Base-by-base conservation (phyloP, 148 eudicot species). In the Salicornia ramosissima region DNA sequence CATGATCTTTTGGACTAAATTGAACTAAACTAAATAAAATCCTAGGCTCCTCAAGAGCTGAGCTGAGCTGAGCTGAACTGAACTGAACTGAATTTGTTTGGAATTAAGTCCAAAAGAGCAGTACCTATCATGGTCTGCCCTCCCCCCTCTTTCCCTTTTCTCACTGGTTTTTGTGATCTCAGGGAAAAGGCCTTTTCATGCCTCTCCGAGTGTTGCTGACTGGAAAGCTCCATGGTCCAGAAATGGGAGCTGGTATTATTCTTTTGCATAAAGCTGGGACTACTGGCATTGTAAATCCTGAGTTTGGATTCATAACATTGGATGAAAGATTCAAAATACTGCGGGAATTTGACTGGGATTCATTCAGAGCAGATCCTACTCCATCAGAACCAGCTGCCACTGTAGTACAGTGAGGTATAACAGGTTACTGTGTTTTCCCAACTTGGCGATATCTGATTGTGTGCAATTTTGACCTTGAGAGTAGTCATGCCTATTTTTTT, bases 141-240 rank as follows among this genome's bases (percentile, higher is more conserved):
- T 36, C 46, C 47, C 14, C 14, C 11, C 13, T 62, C 24, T 64
- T 13, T 46, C 5, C 42, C 71, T 47, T 8, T 45, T 58, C 64
- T 66, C 42, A 74, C 25, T 25, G 49, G 52, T 51, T 65, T 28
- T 6, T 46, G 25, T 55, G 29, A 36, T 75, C 53, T 29, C 89
- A 94, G 99, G 99, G 99, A 21, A 94, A 90, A 83, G 86, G 83
- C 64, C 90, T 93, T 28, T 90, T 94, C 88, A 87, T 94, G 96
- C 99, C 99, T 65, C 92, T 94, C 15, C 87, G 99, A 67, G 90
- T 94, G 66, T 72, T 90, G 82, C 79, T 94, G 31, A 90, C 97
- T 18, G 98, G 99, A 71, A 88, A 90, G 83, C 88, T 94, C 47
- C 99, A 94, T 62, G 99, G 99, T 42, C 99, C 99, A 12, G 97